Base-by-base conservation (phyloP, 73 alveolate genomes). In the Paraurostyla sp. region DNA sequence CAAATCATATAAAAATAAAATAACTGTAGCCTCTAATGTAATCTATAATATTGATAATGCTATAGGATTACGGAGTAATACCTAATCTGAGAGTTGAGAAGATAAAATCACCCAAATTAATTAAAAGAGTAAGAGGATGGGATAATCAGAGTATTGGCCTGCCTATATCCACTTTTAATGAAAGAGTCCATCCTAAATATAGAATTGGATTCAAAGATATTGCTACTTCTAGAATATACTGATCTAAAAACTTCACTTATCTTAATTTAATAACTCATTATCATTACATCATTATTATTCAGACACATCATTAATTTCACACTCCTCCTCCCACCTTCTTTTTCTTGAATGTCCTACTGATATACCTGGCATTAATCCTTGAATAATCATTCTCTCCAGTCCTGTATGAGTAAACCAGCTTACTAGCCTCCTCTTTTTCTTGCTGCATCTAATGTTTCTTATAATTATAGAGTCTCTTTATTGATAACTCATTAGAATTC, bases 131-230 rank as follows among this genome's bases (percentile, higher is more conserved):
- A 50, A 46, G 20, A 16, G 29, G 40, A n/a, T 73, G 86, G 86
- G 42, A 65, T 65, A 36, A 73, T 73, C 46, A 73, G 20, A 4
- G 11, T 23, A 13, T 73, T 11, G 86, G 86, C 13, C 51, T 73
- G 48, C 86, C 86, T 45, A 49, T 73, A 25, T 73, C 86, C n/a
- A 73, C 86, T 7, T 73, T 32, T 46, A 73, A 73, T 48, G 86
- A 73, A 29, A 73, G n/a, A 27, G 86, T 73, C 46, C 40, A 73
- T 73, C 32, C 15, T 11, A n/a, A 16, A 13, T 73, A 33, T 27
- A 73, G 86, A 45, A 46, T 73, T 9, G 22, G 20, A 6, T 73
- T 73, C 46, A 71, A 73, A 43, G 3, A 46, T 22, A 48, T 73
- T 20, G 82, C 82, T 18, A 65, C 35, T 38, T 7, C 82, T 22